Evolutionary conservation across 2,329 filamentous ascomycete species (phyloP).

Genomic region (Arachnopeziza araneosa): DNA sequence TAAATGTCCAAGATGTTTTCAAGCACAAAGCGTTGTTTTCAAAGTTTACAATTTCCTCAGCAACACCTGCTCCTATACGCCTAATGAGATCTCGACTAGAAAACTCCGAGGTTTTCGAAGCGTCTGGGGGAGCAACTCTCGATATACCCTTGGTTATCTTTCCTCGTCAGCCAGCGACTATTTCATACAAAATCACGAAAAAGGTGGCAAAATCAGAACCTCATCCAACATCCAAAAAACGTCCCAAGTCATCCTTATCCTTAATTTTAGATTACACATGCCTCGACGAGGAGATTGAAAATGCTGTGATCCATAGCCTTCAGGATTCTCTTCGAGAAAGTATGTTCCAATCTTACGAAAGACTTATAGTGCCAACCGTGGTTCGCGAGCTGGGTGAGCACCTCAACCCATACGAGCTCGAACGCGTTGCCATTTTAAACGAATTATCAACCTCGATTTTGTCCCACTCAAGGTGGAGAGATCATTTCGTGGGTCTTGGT

Average conservation of each 20-base stretch:
- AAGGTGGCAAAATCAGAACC: slow-evolving; percentile 34
- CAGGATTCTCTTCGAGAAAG: slow-evolving; percentile 35
- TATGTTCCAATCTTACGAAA: slow-evolving; percentile 41
- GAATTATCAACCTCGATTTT: slow-evolving; percentile 46
- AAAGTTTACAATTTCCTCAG: slow-evolving; percentile 83
- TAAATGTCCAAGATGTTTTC: slow-evolving; percentile 96
- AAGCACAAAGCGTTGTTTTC: slow-evolving; percentile 79
- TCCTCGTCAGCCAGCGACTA: slow-evolving; percentile 71
- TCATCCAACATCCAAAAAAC: slow-evolving; percentile 18
- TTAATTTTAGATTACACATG: slow-evolving; percentile 72
- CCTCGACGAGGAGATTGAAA: slow-evolving; percentile 66
- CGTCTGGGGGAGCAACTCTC: slow-evolving; percentile 52
- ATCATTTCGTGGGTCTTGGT: slow-evolving; percentile 46
- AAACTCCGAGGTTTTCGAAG: slow-evolving; percentile 63
- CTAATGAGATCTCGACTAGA: slow-evolving; percentile 66
- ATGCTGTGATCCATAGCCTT: slow-evolving; percentile 42
- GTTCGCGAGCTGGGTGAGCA: slow-evolving; percentile 38
- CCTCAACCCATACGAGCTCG: slow-evolving; percentile 48
- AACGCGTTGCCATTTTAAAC: slow-evolving; percentile 49
- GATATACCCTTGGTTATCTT: slow-evolving; percentile 60
- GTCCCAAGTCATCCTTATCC: slow-evolving; percentile 44
- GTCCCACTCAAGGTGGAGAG: slow-evolving; percentile 41
- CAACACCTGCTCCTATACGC: slow-evolving; percentile 67
- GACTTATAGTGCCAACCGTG: slow-evolving; percentile 41
- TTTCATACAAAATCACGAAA: slow-evolving; percentile 73